These are phyloP conservation scores for Chenopodium berlandieri DNA, from an alignment of 148 eudicot genomes.

Conservation along the genomic window DNA sequence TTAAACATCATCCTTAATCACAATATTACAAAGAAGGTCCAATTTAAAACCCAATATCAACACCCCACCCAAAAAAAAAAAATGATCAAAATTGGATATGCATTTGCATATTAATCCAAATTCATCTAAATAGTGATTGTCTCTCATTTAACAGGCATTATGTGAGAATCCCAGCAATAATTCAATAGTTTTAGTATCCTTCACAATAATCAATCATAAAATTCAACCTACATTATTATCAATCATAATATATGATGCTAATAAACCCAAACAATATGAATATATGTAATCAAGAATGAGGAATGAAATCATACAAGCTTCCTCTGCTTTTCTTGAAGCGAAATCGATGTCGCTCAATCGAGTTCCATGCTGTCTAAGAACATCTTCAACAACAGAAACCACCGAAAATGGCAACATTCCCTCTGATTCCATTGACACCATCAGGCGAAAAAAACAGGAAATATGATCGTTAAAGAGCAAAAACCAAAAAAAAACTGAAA, in stretches of 20 bases:
- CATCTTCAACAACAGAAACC: slow-evolving; percentile 65
- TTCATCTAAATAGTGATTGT: neutral
- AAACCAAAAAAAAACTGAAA: neutral
- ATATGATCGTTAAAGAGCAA: slow-evolving; percentile 18
- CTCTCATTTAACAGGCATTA: slow-evolving; percentile 6
- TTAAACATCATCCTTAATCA: neutral
- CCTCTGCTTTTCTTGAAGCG: slow-evolving; percentile 70
- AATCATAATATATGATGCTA: neutral
- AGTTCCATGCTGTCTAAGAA: slow-evolving; percentile 59
- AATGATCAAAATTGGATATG: neutral
- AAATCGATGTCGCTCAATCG: slow-evolving; percentile 47
- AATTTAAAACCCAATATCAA: neutral
- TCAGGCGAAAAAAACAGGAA: neutral
- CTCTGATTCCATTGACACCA: slow-evolving; percentile 49
- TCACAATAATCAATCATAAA: no score
- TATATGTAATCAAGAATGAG: neutral
- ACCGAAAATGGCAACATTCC: slow-evolving; percentile 48
- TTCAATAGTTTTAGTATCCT: neutral
- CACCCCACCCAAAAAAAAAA: neutral
- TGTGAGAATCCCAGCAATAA: neutral
- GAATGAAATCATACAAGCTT: slow-evolving; percentile 56
- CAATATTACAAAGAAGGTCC: neutral
- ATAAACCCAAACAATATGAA: neutral
- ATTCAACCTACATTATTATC: neutral
- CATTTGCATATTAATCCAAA: neutral